Conservation (phyloP, 352 stramenopile genomes). For the Pythium rhizo-oryzae region DNA sequence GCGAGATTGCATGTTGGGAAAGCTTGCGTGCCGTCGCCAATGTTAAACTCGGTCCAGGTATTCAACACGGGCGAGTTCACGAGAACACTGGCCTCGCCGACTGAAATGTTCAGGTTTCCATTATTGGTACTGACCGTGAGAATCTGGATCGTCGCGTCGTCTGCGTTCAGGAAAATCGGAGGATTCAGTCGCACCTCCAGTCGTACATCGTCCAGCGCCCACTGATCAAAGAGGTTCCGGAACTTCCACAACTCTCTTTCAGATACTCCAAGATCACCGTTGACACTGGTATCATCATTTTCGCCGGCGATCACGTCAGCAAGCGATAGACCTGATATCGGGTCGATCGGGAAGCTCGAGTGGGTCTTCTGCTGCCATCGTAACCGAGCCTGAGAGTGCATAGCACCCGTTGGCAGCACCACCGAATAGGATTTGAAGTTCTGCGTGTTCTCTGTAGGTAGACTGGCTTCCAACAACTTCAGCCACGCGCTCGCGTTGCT, state of each 20-base stretch:
- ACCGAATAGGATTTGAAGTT: slow-evolving; percentile 32
- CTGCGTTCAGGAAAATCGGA: slow-evolving; percentile 34
- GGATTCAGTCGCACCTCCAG: slow-evolving; percentile 59
- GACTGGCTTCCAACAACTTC: slow-evolving; percentile 36
- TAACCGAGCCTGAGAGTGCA: slow-evolving; percentile 53
- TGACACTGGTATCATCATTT: slow-evolving; percentile 49
- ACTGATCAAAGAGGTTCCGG: slow-evolving; percentile 79
- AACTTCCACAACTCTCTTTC: slow-evolving; percentile 62
- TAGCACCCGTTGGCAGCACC: slow-evolving; percentile 40
- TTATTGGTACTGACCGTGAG: not conserved
- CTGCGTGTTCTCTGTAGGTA: not conserved
- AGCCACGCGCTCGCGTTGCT: slow-evolving; percentile 54
- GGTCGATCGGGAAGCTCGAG: slow-evolving; percentile 66
- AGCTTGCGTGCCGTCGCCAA: slow-evolving; percentile 59
- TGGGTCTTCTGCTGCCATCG: slow-evolving; percentile 69
- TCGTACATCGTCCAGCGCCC: slow-evolving; percentile 60
- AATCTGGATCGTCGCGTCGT: slow-evolving; percentile 1
- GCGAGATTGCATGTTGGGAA: slow-evolving; percentile 47
- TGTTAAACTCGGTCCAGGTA: slow-evolving; percentile 48
- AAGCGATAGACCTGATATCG: slow-evolving; percentile 29
- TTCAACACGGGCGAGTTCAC: slow-evolving; percentile 44
- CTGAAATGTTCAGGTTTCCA: slow-evolving; percentile 18
- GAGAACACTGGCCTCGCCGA: slow-evolving; percentile 31
- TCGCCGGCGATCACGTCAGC: slow-evolving; percentile 33
- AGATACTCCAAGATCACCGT: slow-evolving; percentile 34